These are phyloP conservation scores for Pyrus bretschneideri DNA, from an alignment of 306 rosid species.

Conservation along the genomic window DNA sequence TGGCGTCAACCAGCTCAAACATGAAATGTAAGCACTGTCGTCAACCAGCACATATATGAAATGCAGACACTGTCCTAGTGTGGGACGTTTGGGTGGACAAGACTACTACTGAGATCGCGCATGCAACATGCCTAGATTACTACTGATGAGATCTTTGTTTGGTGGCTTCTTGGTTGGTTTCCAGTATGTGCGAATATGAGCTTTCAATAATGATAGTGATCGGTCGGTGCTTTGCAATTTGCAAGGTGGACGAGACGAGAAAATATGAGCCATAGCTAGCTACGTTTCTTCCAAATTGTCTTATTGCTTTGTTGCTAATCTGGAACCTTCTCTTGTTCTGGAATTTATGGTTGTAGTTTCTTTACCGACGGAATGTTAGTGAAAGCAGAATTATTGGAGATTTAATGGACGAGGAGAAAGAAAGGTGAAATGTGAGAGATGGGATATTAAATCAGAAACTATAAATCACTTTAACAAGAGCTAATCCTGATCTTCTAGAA, in stretches of 20 bases:
- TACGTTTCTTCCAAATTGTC: not conserved
- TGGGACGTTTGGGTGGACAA: not conserved
- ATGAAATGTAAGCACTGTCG: not conserved
- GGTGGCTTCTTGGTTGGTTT: not conserved
- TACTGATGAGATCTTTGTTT: not conserved
- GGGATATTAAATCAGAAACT: not conserved
- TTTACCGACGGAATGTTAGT: not conserved
- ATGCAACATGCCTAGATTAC: no score
- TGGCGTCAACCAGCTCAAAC: not conserved
- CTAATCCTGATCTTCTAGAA: no score
- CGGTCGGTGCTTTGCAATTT: not conserved
- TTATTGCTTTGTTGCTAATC: not conserved
- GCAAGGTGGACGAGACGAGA: not conserved
- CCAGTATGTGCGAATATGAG: not conserved
- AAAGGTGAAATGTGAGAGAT: not conserved
- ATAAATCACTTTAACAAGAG: no score
- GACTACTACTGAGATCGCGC: not conserved
- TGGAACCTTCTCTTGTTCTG: not conserved
- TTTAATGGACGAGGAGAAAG: not conserved
- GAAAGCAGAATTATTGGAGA: not conserved
- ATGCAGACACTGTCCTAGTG: not conserved
- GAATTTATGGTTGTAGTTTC: not conserved
- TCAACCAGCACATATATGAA: not conserved
- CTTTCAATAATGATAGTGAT: not conserved
- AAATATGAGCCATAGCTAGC: not conserved